These are phyloP conservation scores for Zelopaecilomyces penicillatus DNA, from an alignment of 2,329 filamentous ascomycete species.

Conservation along the genomic window DNA sequence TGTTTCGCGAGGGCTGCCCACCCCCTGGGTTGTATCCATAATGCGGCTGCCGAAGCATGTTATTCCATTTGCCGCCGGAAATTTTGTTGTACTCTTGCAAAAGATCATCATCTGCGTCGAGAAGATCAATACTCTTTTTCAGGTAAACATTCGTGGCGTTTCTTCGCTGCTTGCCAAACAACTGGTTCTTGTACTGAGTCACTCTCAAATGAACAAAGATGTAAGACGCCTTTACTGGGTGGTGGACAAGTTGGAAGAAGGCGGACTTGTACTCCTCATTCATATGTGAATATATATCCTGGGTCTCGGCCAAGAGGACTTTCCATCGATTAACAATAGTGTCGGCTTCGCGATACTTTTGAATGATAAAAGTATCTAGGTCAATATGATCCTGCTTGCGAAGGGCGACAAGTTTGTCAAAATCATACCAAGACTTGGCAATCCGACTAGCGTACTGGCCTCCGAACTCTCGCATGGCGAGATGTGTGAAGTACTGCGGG, in stretches of 20 bases:
- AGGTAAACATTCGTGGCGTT: slow-evolving; percentile 46
- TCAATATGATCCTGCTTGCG: slow-evolving; percentile 55
- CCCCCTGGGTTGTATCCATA: slow-evolving; percentile 32
- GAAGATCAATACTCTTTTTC: slow-evolving; percentile 37
- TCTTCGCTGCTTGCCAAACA: slow-evolving; percentile 47
- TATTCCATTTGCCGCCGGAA: slow-evolving; percentile 46
- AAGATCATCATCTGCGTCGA: slow-evolving; percentile 42
- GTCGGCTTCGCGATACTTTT: slow-evolving; percentile 55
- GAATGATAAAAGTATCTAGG: slow-evolving; percentile 44
- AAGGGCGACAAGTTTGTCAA: slow-evolving; percentile 39
- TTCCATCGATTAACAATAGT: slow-evolving; percentile 44
- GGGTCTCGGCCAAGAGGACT: slow-evolving; percentile 34
- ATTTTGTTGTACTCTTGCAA: slow-evolving; percentile 43
- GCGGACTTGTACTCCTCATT: slow-evolving; percentile 36
- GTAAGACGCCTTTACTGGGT: slow-evolving; percentile 50
- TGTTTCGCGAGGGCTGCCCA: slow-evolving; percentile 39
- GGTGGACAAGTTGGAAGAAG: slow-evolving; percentile 53
- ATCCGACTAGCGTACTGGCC: slow-evolving; percentile 35
- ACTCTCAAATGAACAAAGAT: slow-evolving; percentile 43
- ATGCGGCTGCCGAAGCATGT: slow-evolving; percentile 43
- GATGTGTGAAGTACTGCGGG: slow-evolving; percentile 34
- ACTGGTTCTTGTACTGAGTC: slow-evolving; percentile 39
- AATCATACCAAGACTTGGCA: slow-evolving; percentile 42
- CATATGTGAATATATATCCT: slow-evolving; percentile 36
- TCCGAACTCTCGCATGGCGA: slow-evolving; percentile 45